These are phyloP conservation scores for Pichia sp. DNA, from an alignment of 1,139 yeast species.

Conservation along the genomic window DNA sequence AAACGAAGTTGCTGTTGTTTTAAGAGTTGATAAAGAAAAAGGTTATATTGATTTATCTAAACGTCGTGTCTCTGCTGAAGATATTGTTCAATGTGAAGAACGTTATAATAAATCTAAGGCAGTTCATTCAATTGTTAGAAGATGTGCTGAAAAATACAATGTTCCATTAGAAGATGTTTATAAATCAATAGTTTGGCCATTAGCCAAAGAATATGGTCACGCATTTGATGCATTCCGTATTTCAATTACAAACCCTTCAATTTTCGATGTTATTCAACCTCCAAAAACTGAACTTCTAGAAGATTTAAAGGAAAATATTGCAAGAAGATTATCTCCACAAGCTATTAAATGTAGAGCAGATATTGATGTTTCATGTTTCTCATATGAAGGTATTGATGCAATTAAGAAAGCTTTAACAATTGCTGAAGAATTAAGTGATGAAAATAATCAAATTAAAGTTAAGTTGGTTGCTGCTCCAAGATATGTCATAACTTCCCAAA, in stretches of 20 bases:
- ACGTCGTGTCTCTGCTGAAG: conserved; percentile 98
- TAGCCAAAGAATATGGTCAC: conserved; percentile 91
- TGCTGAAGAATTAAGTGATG: conserved; percentile 81
- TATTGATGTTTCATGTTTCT: conserved; percentile 93
- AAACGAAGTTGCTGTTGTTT: conserved; percentile 97
- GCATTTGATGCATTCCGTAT: conserved; percentile 96
- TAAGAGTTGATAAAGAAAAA: conserved; percentile 97
- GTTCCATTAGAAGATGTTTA: conserved; percentile 80
- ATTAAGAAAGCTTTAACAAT: conserved; percentile 81
- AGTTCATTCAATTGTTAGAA: conserved; percentile 93
- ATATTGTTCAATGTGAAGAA: conserved; percentile 95
- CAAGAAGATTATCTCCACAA: conserved; percentile 94
- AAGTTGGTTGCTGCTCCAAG: conserved; percentile 97
- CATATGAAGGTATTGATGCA: conserved; percentile 97
- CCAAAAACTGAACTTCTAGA: conserved; percentile 68
- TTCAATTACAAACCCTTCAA: conserved; percentile 86
- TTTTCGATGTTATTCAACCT: conserved; percentile 58
- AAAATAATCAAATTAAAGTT: conserved; percentile 79
- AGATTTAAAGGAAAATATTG: conserved; percentile 78
- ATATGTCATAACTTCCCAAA: conserved; percentile 88
- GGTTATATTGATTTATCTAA: conserved; percentile 96
- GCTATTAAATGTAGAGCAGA: conserved; percentile 97
- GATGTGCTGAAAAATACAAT: conserved; percentile 95
- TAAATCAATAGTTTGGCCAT: conserved; percentile 93
- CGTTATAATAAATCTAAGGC: conserved; percentile 95